Base-by-base conservation (phyloP, 2,329 filamentous ascomycete species). In the Penicillium rolfsii region DNA sequence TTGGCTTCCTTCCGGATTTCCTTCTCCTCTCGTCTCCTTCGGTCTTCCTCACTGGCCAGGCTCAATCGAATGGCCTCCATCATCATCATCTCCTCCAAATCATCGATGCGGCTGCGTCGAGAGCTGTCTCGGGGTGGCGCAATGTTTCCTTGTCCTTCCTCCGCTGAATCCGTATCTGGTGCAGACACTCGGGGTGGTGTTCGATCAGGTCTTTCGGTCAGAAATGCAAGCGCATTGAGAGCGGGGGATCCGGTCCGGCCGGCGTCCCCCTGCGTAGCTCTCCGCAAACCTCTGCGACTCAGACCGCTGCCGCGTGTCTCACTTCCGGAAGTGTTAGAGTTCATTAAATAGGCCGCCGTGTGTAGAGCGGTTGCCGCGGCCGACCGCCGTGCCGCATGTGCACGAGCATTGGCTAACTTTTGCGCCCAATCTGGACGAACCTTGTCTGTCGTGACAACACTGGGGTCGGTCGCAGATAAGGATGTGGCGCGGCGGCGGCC, bases 21-120 rank as follows among this genome's bases (percentile, higher is more conserved):
- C 73, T 93, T 94, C 54, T 95, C 91, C 52, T 90, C 89, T 71
- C 91, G 95, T 50, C 86, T 89, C 67, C 92, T 90, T n/a, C 94
- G 86, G 45, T 98, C 94, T 71, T 98, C 94, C 74, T 99, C 95
- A 1, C 91, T 89, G 0, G 90, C 93, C n/a, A 99, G 81, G 52
- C 93, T 97, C 33, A 97, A 77, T 41, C 95, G 85, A 52, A 99
- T 96, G 0, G 95, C 95, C 75, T 99, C 95, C 83, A 95, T 92
- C 82, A 98, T 93, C 95, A 99, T 99, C 82, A 99, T 91, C 52
- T 97, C 94, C 74, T 99, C 95, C 0, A 98, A 83, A 68, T 98
- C 93, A 24, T 96, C 91, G 73, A 96, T 87, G 33, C 91, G 84
- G 58, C 77, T 85, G 63, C 86, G 80, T 61, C 88, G 79, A 38